Evolutionary conservation across 148 eudicot genomes (phyloP), one percentile per base, ranked within the genome.

Genomic region (Rhododendron molle): DNA sequence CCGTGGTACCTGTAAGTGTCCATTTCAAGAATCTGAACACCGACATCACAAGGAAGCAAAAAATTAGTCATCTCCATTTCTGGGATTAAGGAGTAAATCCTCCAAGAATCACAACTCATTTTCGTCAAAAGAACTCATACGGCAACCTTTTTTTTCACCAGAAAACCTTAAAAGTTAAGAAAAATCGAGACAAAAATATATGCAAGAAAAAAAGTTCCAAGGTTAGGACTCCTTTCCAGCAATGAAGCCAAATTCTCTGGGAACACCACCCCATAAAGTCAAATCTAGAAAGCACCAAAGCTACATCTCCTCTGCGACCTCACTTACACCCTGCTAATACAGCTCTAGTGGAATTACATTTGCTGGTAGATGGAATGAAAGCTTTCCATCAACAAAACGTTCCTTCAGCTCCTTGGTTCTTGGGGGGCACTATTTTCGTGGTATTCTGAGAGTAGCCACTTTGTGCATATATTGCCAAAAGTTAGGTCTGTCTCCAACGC

Each of bases 1-100:
- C 99, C 99, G 69, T 97, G 99, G 89, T 97, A 97, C 88, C 99
- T 92, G 86, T 97, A 97, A 28, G 98, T 95, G 91, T 97, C 99
- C 99, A 97, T 97, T 88, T 97, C 99, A 84, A 97, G 95, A 87
- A 97, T 97, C 99, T 97, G 89, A 88, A 89, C 50, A 85, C 76
- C 23, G 85, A 16, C 46, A 83, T 76, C 86, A 49, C 34, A n/a
- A 49, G 78, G 82, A 67, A 60, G 46, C 30, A 30, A 83, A 52
- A 50, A 73, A 77, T 82, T 83, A 69, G 26, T 38, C 44, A 30
- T 43, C 50, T 71, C 76, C 38, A 14, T 67, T 67, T 67, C 34
- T 67, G 4, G 15, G 73, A 67, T 11, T 62, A 67, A 26, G 72
- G 10, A 67, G 11, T 67, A 67, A 67, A 26, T 67, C 13, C 34